Evolutionary conservation across 805 yeast genomes (phyloP).

Genomic region (Cyberlindnera mycetangii): DNA sequence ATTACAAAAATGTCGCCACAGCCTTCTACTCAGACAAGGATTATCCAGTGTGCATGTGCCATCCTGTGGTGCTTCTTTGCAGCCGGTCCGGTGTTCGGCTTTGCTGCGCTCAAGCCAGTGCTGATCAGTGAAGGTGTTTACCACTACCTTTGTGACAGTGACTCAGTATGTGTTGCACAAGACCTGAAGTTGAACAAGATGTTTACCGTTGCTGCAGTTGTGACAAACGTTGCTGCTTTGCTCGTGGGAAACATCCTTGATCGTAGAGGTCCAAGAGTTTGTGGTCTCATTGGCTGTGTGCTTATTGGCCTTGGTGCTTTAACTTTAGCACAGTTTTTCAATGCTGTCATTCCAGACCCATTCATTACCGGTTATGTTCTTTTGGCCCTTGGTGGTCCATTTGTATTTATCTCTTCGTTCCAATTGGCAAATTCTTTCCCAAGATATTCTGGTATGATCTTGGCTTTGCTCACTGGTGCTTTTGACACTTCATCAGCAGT

Average conservation of each 20-base stretch:
- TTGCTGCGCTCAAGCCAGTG: slow-evolving; percentile 90
- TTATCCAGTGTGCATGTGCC: slow-evolving; percentile 48
- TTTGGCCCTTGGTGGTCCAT: slow-evolving; percentile 91
- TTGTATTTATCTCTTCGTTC: slow-evolving; percentile 85
- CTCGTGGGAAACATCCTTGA: slow-evolving; percentile 82
- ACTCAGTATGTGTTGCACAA: slow-evolving; percentile 61
- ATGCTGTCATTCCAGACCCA: slow-evolving; percentile 45
- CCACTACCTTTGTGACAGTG: slow-evolving; percentile 46
- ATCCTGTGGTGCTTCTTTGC: slow-evolving; percentile 84
- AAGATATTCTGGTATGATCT: slow-evolving; percentile 69
- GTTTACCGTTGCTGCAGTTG: slow-evolving; percentile 84
- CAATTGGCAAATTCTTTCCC: slow-evolving; percentile 90
- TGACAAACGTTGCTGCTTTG: slow-evolving; percentile 79
- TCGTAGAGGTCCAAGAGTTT: slow-evolving; percentile 71
- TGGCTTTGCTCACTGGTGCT: slow-evolving; percentile 89
- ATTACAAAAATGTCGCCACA: not conserved
- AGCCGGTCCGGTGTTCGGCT: slow-evolving; percentile 94
- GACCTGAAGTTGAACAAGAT: slow-evolving; percentile 78
- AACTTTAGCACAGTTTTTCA: slow-evolving; percentile 40
- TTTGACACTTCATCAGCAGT: slow-evolving; percentile 92
- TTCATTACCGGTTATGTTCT: slow-evolving; percentile 71
- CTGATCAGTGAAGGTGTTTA: slow-evolving; percentile 77
- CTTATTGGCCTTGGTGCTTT: slow-evolving; percentile 56
- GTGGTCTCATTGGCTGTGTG: slow-evolving; percentile 71
- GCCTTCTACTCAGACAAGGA: slow-evolving; percentile 11